A percentile compares a stretch with the other conserved stretches of the same genome.
Evolutionary conservation across 257 asterid genomes (phyloP).

Genomic region (Avicennia marina): DNA sequence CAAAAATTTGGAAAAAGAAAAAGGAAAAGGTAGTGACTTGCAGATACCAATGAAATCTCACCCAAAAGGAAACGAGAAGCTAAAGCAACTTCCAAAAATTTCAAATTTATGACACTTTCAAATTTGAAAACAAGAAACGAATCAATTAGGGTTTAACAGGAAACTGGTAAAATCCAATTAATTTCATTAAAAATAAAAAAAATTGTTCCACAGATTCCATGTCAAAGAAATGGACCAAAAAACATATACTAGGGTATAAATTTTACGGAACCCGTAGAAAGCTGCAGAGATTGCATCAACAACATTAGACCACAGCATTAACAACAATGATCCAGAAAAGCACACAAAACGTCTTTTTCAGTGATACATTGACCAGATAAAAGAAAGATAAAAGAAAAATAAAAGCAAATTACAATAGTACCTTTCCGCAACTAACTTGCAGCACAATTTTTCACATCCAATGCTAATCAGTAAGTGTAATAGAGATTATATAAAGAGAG

Average conservation of each 20-base stretch:
- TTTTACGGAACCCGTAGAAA: neutral
- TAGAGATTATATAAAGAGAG: slow-evolving; percentile 1
- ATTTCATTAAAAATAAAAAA: slow-evolving; percentile 13
- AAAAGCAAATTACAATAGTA: neutral
- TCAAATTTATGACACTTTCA: slow-evolving; percentile 29
- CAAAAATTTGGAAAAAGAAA: slow-evolving; percentile 26
- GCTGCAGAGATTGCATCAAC: neutral
- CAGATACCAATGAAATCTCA: slow-evolving; percentile 56
- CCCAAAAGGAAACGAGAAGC: slow-evolving; percentile 33
- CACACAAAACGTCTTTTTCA: slow-evolving; percentile 3
- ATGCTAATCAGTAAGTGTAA: neutral
- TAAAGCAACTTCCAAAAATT: slow-evolving; percentile 27
- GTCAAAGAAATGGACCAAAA: neutral
- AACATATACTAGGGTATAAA: neutral
- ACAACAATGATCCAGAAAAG: neutral
- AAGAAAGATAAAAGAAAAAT: neutral
- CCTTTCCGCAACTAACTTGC: slow-evolving; percentile 22
- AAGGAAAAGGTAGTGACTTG: slow-evolving; percentile 27
- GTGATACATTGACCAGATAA: slow-evolving; percentile 4
- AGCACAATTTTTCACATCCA: slow-evolving; percentile 20
- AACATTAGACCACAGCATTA: neutral
- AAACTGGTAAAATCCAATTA: neutral
- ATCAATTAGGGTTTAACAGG: slow-evolving; percentile 3
- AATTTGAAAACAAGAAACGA: slow-evolving; percentile 22
- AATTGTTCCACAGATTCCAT: neutral